Evolutionary conservation across 169 alveolate species (phyloP).

Genomic region (Hepatocystis sp.): DNA sequence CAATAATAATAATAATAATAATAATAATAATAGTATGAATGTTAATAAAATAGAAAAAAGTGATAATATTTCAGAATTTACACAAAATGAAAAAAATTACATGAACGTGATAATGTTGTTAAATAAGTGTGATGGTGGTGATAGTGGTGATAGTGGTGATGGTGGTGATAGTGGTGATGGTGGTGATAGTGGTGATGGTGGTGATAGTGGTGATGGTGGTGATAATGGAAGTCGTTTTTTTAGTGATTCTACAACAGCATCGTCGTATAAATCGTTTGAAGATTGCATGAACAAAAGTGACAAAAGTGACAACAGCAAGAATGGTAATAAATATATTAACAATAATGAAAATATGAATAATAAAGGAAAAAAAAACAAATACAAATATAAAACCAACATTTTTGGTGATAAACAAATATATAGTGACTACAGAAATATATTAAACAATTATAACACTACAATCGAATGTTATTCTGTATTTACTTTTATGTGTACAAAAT

Average conservation of each 20-base stretch:
- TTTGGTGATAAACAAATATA: neutral
- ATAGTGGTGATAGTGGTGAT: too few relatives aligned
- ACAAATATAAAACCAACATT: neutral
- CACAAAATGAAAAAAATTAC: neutral
- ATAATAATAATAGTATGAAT: neutral
- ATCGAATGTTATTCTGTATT: slow-evolving; percentile 40
- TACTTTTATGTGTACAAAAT: slow-evolving; percentile 58
- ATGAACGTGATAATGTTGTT: neutral
- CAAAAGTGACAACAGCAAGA: neutral
- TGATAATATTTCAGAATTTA: neutral
- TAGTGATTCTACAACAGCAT: slow-evolving; percentile 37
- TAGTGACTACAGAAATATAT: slow-evolving; percentile 8
- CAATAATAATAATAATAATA: slow-evolving; percentile 5
- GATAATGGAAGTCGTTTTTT: slow-evolving; percentile 9
- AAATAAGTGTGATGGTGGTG: neutral
- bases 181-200: too few relatives aligned
- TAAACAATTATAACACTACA: slow-evolving; percentile 13
- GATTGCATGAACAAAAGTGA: slow-evolving; percentile 1
- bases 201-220: neutral
- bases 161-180: too few relatives aligned
- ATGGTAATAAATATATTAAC: neutral
- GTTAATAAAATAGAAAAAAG: neutral
- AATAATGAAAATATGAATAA: too few relatives aligned
- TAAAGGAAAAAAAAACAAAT: neutral
- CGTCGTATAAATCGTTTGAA: slow-evolving; percentile 15